Base-by-base conservation (phyloP, 345 rosid species). In the Euphorbia pulcherrima region DNA sequence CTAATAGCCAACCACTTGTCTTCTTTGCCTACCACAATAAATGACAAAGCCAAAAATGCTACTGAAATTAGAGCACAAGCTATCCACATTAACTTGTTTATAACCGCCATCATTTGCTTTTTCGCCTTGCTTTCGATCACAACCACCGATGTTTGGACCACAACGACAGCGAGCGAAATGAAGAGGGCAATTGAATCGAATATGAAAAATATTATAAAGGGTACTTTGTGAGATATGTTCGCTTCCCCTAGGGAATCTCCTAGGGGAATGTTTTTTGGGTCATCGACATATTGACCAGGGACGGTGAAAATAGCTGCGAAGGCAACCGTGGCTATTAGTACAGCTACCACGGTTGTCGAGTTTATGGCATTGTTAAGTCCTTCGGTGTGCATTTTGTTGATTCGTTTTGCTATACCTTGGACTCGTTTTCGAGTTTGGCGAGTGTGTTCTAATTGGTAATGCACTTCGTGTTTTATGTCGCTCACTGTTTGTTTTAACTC, bases 331-430 rank as follows among this genome's bases (percentile, higher is more conserved):
- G 98, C 97, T 17, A 93, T 93, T 23, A 93, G 85, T 62, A 90
- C 98, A 0, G 97, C 98, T 0, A 93, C 98, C 0, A 93, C 97
- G 0, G 98, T 93, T 18, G 98, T 88, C 70, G 97, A 90, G 81
- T 88, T 92, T 48, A 92, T 87, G 0, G 98, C 97, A 20, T 92
- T 92, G 88, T 92, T 92, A 23, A 92, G 93, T 53, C 98, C 98
- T 68, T 88, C 97, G 0, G 78, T 59, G 16, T 92, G 97, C 97
- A 92, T 87, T 77, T 90, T 90, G 80, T 86, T 87, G 59, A 92
- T 65, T 54, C 90, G 89, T 78, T 90, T 90, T 1, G 97, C 96
- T 5, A 92, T 90, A 68, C 92, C 93, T 63, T 90, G 97, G 53
- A 92, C 96, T 18, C 87, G 88, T 69, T 73, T 90, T 58, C 97